Base-by-base conservation (phyloP, 2,329 filamentous ascomycete genomes). In the Stemphylium vesicarium region DNA sequence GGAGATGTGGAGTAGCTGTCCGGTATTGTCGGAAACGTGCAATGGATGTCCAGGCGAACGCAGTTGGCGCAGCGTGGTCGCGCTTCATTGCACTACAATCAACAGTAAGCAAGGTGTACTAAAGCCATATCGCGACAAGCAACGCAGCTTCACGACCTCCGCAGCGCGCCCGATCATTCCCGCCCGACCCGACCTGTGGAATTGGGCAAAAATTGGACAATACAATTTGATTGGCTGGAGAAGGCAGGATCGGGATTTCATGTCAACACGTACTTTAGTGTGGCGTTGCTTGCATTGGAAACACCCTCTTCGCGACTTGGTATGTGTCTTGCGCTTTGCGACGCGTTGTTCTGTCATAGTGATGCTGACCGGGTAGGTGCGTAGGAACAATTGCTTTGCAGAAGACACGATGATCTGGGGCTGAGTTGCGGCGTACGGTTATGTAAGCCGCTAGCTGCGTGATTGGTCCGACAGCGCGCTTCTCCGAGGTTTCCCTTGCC, bases 231-330 rank as follows among this genome's bases (percentile, higher is more conserved):
- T 62, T 59, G 56, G 56, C 39, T 48, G 31, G 29, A 32, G 26
- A 40, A 29, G 40, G 31, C 31, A 16, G 37, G 15, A 13, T 16
- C 20, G 18, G 31, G 2, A 35, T 43, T 32, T 16, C n/a, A 31
- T n/a, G 50, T 41, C 16, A n/a, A 32, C 35, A 55, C 60, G 15
- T 56, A 70, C 70, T 60, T 73, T 73, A 10, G 67, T 69, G 51
- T 73, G 70, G 15, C 69, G 62, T 41, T 69, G 64, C 53, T 73
- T 73, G 56, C 70, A 73, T 40, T 68, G 64, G 20, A 63, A 60
- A 45, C 70, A 73, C 13, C 70, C 70, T 40, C 63, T 70, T 12
- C 70, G 64, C 11, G 64, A 68, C 50, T 73, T 73, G 8, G 63
- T 71, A 36, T 73, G 70, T 13, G 70, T 64, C 16, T 73, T 73